These are phyloP conservation scores for Hirschioporus abietinus DNA, from an alignment of 768 basidiomycete species.

Conservation along the genomic window DNA sequence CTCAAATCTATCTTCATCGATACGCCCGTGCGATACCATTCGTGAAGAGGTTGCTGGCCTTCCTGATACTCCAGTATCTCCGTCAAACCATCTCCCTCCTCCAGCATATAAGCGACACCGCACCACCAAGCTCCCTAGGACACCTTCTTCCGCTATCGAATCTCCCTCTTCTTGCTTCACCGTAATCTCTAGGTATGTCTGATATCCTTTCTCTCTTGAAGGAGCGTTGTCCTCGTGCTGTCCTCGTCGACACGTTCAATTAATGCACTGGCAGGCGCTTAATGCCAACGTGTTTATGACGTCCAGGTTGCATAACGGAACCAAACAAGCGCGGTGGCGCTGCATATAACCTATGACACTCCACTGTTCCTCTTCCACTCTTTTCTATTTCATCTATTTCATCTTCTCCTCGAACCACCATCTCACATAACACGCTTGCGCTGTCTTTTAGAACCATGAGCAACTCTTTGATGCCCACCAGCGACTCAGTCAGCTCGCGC, in stretches of 20 bases:
- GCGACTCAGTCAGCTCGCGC: slow-evolving; percentile 65
- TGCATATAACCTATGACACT: not conserved
- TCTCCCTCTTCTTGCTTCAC: not conserved
- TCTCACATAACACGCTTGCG: slow-evolving; percentile 13
- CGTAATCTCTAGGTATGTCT: not conserved
- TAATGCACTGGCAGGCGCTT: not conserved
- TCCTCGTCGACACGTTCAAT: not conserved
- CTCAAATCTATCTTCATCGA: not conserved
- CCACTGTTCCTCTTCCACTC: slow-evolving; percentile 15
- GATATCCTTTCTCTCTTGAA: not conserved
- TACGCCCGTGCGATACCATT: not conserved
- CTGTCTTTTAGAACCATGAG: slow-evolving; percentile 42
- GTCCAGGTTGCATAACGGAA: not conserved
- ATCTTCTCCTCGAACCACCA: slow-evolving; percentile 15
- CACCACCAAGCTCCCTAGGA: not conserved
- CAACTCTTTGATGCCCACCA: slow-evolving; percentile 46
- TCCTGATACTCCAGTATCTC: not conserved
- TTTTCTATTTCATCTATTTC: slow-evolving; percentile 8
- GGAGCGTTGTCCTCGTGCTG: not conserved
- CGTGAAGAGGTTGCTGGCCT: not conserved
- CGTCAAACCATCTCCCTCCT: not conserved
- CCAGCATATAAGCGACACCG: not conserved
- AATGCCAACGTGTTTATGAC: not conserved
- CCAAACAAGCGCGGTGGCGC: not conserved
- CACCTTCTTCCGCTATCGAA: not conserved